Percentiles rank a stretch among this genome's conserved stretches.
Conservation (phyloP, 352 stramenopile genomes). For the Phytopythium cucurbitacearum region DNA sequence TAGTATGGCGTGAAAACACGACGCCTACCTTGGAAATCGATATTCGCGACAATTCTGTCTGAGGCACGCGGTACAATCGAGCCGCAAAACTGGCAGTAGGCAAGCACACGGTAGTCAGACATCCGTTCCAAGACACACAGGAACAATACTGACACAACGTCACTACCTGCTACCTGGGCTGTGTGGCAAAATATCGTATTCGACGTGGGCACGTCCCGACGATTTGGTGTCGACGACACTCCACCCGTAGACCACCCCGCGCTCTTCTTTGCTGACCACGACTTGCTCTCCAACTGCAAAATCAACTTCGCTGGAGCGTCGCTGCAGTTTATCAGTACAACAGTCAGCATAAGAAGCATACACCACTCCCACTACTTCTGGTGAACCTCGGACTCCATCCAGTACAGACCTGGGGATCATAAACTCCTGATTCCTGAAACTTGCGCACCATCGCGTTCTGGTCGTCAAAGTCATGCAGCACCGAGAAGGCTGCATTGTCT, state of each 20-base stretch:
- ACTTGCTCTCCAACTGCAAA: constrained; percentile 74
- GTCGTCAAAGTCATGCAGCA: constrained; percentile 53
- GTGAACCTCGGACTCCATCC: constrained; percentile 5
- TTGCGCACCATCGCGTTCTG: constrained; percentile 63
- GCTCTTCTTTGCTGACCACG: constrained; percentile 39
- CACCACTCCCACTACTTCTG: constrained; percentile 2
- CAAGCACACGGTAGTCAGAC: not conserved
- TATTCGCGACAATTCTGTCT: constrained; percentile 8
- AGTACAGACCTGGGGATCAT: constrained; percentile 37
- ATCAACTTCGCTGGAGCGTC: constrained; percentile 38
- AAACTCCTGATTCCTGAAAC: constrained; percentile 38
- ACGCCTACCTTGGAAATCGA: not conserved
- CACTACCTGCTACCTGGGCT: constrained; percentile 39
- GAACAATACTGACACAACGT: not conserved
- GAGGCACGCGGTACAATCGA: constrained; percentile 51
- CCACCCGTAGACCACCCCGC: constrained; percentile 67
- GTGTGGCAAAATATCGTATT: constrained; percentile 70
- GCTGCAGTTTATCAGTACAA: constrained; percentile 17
- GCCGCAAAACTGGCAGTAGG: constrained; percentile 30
- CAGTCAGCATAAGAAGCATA: not conserved
- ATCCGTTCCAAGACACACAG: not conserved
- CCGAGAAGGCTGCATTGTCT: constrained; percentile 34
- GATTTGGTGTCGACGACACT: constrained; percentile 25
- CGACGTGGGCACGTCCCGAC: constrained; percentile 32
- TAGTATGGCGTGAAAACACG: not conserved